A percentile compares a stretch with the other conserved stretches of the same genome.
Conservation (phyloP, 805 yeast species). For the Maudiozyma pseudohumilis region DNA sequence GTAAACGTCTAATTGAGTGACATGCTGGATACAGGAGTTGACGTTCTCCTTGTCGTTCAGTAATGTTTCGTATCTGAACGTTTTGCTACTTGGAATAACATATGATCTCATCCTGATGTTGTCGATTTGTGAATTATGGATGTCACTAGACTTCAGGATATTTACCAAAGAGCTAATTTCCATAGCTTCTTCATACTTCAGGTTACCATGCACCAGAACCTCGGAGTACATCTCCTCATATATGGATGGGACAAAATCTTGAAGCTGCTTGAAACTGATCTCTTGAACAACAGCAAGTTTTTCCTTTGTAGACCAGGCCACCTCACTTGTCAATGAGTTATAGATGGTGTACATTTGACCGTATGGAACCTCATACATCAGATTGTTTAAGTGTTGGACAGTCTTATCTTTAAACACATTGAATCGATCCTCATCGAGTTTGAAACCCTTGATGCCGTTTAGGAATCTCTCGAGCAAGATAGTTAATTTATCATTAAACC, state of each 20-base stretch:
- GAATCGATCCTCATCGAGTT: conserved; percentile 49
- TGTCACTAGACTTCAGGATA: conserved; percentile 36
- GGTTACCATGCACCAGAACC: conserved; percentile 70
- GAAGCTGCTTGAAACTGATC: conserved; percentile 42
- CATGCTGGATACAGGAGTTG: conserved; percentile 77
- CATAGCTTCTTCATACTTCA: conserved; percentile 43
- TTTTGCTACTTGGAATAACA: conserved; percentile 32
- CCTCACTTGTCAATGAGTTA: conserved; percentile 59
- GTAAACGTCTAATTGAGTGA: conserved; percentile 57
- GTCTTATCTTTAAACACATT: conserved; percentile 55
- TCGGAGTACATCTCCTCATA: conserved; percentile 56
- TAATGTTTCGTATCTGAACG: conserved; percentile 37
- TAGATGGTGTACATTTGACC: conserved; percentile 59
- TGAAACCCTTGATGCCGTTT: conserved; percentile 40
- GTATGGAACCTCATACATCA: conserved; percentile 67
- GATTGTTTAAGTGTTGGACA: conserved; percentile 54
- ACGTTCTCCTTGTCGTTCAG: conserved; percentile 61
- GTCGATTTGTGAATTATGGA: conserved; percentile 24
- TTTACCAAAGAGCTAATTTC: conserved; percentile 38
- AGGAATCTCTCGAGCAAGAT: conserved; percentile 53
- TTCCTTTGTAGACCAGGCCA: conserved; percentile 55
- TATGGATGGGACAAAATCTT: conserved; percentile 42
- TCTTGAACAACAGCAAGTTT: conserved; percentile 40
- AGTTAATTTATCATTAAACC: conserved; percentile 75
- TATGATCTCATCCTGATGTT: conserved; percentile 32